These are phyloP conservation scores for Ophiostoma himal-ulmi DNA, from an alignment of 2,329 filamentous ascomycete genomes.

Conservation along the genomic window DNA sequence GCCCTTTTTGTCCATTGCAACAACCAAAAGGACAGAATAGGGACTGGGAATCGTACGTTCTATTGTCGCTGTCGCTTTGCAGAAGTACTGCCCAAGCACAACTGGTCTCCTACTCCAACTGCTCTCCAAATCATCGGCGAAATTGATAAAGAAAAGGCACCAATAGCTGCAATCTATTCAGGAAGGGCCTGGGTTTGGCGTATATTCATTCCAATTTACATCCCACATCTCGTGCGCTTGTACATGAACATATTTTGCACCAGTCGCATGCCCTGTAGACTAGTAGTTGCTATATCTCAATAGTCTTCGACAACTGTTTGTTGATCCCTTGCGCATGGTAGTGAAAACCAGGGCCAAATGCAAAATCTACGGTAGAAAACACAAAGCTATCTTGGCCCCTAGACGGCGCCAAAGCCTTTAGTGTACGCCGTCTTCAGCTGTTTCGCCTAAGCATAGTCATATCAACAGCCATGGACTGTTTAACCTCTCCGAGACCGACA, in stretches of 20 bases:
- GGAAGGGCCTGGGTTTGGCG: background rate
- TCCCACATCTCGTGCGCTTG: background rate
- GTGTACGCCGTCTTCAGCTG: background rate
- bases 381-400: background rate
- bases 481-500: background rate
- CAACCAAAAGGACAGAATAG: background rate
- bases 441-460: background rate
- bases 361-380: background rate
- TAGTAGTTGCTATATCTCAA: background rate
- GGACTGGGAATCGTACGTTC: background rate
- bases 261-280: background rate
- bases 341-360: background rate
- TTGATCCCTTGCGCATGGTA: background rate
- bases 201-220: background rate
- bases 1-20: too few species aligned
- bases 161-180: background rate
- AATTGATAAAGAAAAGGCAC: background rate
- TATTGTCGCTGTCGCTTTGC: background rate
- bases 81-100: background rate
- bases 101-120: background rate
- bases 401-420: background rate
- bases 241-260: background rate
- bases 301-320: background rate
- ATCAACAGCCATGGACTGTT: background rate
- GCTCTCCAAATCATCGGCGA: background rate